Conservation (phyloP, 352 stramenopile genomes). For the Globisporangium abappressorium region DNA sequence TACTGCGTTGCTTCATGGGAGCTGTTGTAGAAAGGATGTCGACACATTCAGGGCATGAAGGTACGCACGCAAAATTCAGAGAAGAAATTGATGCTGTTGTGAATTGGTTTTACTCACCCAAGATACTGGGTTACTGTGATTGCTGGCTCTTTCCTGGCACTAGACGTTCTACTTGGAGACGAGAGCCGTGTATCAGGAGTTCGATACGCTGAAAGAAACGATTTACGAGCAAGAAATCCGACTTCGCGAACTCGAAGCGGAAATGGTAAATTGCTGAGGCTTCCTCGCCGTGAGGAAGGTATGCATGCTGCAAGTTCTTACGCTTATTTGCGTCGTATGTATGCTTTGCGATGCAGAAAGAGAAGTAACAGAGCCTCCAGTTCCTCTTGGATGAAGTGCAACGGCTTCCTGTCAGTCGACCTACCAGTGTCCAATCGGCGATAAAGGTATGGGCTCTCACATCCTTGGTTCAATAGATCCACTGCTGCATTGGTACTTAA, state of each 20-base stretch:
- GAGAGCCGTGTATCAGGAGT: slow-evolving; percentile 41
- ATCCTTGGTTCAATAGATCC: not conserved
- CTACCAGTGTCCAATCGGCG: not conserved
- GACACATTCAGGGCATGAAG: slow-evolving; percentile 68
- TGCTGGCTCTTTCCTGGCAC: not conserved
- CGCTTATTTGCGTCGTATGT: not conserved
- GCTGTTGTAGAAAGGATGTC: slow-evolving; percentile 60
- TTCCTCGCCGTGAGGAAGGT: not conserved
- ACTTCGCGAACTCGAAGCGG: slow-evolving; percentile 40
- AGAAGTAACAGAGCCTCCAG: slow-evolving; percentile 52
- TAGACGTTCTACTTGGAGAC: slow-evolving; percentile 63
- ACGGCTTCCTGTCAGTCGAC: slow-evolving; percentile 25
- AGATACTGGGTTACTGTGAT: not conserved
- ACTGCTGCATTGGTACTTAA: not conserved
- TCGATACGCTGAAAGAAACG: slow-evolving; percentile 53
- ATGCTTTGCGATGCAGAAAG: slow-evolving; percentile 28
- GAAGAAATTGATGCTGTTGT: not conserved
- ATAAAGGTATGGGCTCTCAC: not conserved
- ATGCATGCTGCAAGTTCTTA: no score
- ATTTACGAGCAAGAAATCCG: slow-evolving; percentile 63
- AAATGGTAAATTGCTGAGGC: slow-evolving; percentile 29
- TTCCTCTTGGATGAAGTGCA: slow-evolving; percentile 37
- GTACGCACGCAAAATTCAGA: slow-evolving; percentile 13
- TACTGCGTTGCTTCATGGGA: not conserved
- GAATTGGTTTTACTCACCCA: not conserved